Evolutionary conservation across 768 basidiomycete genomes (phyloP).

Genomic region (Boletus sp.): DNA sequence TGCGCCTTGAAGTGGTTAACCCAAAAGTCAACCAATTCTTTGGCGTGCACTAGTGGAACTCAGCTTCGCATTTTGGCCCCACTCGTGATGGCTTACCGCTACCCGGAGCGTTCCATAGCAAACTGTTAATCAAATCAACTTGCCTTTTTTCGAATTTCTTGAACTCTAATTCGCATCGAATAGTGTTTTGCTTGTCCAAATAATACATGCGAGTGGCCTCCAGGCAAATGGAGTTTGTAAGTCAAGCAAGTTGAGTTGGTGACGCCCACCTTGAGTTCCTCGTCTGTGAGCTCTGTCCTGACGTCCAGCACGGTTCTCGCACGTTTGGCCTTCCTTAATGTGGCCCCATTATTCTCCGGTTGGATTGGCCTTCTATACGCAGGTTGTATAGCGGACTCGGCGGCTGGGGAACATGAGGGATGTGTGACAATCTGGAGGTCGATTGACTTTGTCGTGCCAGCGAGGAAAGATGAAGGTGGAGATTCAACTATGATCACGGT

Average conservation of each 20-base stretch:
- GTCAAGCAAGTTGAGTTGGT: background rate
- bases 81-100: constrained; percentile 48
- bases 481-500: constrained; percentile 3
- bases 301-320: constrained; percentile 61
- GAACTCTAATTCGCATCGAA: constrained; percentile 48
- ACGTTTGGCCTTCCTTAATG: constrained; percentile 45
- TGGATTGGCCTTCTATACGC: background rate
- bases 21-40: constrained; percentile 73
- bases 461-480: constrained; percentile 1
- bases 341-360: background rate
- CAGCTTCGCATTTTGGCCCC: background rate
- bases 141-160: constrained; percentile 59
- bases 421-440: background rate
- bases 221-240: background rate
- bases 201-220: constrained; percentile 68
- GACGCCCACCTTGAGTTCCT: constrained; percentile 65
- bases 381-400: background rate
- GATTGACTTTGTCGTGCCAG: constrained; percentile 3
- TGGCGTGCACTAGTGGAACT: constrained; percentile 54
- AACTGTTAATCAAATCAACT: constrained; percentile 52
- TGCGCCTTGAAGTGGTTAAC: constrained; percentile 67
- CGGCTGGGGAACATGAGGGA: constrained; percentile 2
- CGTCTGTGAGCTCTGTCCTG: constrained; percentile 78
- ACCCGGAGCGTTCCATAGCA: constrained; percentile 65
- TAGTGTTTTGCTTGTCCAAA: constrained; percentile 53